phyloP scores from a whole-genome alignment of 2,329 filamentous ascomycete genomes.

The Fusarium sp. region DNA sequence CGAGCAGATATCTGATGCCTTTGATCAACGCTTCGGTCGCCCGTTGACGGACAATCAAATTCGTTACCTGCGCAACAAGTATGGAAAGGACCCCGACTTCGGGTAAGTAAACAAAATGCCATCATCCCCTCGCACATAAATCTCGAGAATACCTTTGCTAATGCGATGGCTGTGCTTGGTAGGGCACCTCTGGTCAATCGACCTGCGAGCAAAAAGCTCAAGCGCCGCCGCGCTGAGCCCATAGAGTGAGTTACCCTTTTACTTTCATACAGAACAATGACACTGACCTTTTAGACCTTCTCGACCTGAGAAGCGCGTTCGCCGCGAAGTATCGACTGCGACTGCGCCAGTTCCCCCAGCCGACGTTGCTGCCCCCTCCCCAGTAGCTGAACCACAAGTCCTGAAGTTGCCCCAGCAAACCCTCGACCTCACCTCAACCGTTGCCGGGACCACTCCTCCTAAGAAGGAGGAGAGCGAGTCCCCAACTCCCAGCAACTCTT shows the following conservation, averaged over 20 bases:
- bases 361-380: background rate
- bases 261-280: background rate
- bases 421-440: no score
- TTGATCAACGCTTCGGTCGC: slow-evolving; percentile 45
- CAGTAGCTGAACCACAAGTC: background rate
- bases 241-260: slow-evolving; percentile 18
- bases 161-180: background rate
- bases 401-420: background rate
- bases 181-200: slow-evolving; percentile 28
- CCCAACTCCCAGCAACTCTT: background rate
- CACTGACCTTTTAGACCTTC: slow-evolving; percentile 1
- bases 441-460: background rate
- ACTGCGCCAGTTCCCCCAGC: background rate
- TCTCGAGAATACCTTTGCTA: background rate
- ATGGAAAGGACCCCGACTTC: slow-evolving; percentile 54
- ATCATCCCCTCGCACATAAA: no score
- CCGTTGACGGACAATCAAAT: slow-evolving; percentile 51
- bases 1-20: slow-evolving; percentile 46
- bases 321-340: background rate
- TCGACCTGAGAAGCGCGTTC: background rate
- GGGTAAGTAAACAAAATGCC: slow-evolving; percentile 45
- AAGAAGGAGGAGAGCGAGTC: background rate
- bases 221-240: slow-evolving; percentile 19
- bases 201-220: slow-evolving; percentile 25
- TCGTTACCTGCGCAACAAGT: slow-evolving; percentile 56